A percentile compares a stretch with the other conserved stretches of the same genome.
Conservation (phyloP, 176 grass and related monocot genomes). For the Melocanna baccifera region DNA sequence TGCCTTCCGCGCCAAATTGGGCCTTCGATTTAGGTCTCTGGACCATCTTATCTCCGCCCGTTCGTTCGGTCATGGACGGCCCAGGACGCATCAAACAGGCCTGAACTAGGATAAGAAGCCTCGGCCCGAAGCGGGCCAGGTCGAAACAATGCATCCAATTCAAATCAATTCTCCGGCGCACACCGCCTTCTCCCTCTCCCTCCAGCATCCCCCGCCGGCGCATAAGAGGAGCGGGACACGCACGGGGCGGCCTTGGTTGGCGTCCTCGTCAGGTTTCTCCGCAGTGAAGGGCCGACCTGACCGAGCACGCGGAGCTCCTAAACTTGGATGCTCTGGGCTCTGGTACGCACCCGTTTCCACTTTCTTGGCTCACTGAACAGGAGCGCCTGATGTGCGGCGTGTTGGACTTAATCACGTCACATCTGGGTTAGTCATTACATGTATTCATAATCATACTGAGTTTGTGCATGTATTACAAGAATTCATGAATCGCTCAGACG, state of each 20-base stretch:
- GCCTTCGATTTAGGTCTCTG: background rate
- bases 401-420: too few relatives aligned
- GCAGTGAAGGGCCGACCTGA: background rate
- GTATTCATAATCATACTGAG: too few relatives aligned
- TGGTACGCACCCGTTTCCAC: background rate
- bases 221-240: background rate
- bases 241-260: too few relatives aligned
- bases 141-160: too few relatives aligned
- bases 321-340: background rate
- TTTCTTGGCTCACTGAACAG: background rate
- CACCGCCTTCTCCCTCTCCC: background rate
- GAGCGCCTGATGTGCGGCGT: background rate
- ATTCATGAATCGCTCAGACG: too few relatives aligned
- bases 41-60: background rate
- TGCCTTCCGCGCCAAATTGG: conserved; percentile 35
- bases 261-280: background rate
- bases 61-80: background rate
- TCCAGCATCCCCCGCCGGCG: too few relatives aligned
- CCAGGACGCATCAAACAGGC: background rate
- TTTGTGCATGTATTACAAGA: too few relatives aligned
- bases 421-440: too few relatives aligned
- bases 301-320: background rate
- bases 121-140: too few relatives aligned
- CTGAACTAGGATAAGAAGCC: background rate
- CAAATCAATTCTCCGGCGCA: too few relatives aligned